Conservation (phyloP, 2,329 filamentous ascomycete species). For the Aureobasidium pullulans region DNA sequence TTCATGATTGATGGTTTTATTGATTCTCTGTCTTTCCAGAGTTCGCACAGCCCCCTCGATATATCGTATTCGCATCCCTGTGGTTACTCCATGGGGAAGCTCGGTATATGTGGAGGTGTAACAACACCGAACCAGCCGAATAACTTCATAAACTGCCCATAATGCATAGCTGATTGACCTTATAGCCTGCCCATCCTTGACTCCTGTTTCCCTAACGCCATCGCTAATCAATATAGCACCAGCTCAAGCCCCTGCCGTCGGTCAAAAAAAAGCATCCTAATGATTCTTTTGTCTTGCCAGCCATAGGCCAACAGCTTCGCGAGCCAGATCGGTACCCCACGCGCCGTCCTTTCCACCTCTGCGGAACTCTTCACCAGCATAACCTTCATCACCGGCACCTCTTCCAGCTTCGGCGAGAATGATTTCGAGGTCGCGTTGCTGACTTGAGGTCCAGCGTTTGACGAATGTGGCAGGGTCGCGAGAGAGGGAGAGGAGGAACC, state of each 20-base stretch:
- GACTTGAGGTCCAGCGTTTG: conserved; percentile 79
- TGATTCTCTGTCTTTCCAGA: background rate
- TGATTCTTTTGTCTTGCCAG: conserved; percentile 37
- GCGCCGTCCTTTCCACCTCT: conserved; percentile 53
- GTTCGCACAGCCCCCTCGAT: background rate
- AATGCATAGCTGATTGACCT: background rate
- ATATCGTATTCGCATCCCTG: background rate
- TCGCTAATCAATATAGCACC: background rate
- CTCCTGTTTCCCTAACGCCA: conserved; percentile 4
- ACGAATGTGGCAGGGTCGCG: conserved; percentile 80
- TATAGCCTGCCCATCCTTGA: background rate
- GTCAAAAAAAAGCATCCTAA: background rate
- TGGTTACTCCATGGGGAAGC: background rate
- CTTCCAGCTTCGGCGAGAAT: conserved; percentile 74
- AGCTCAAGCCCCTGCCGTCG: background rate
- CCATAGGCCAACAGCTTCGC: conserved; percentile 55
- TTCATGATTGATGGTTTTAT: too few relatives aligned
- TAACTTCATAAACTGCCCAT: background rate
- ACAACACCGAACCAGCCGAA: background rate
- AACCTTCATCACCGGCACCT: conserved; percentile 41
- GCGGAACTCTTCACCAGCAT: conserved; percentile 61
- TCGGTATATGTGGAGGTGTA: background rate
- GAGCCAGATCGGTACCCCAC: conserved; percentile 56
- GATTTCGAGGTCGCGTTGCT: conserved; percentile 83
- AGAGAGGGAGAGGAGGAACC: conserved; percentile 72